Evolutionary conservation across 2,329 filamentous ascomycete species (phyloP), one percentile per base, ranked within the genome.

Genomic region (Exophiala lecanii-corni): DNA sequence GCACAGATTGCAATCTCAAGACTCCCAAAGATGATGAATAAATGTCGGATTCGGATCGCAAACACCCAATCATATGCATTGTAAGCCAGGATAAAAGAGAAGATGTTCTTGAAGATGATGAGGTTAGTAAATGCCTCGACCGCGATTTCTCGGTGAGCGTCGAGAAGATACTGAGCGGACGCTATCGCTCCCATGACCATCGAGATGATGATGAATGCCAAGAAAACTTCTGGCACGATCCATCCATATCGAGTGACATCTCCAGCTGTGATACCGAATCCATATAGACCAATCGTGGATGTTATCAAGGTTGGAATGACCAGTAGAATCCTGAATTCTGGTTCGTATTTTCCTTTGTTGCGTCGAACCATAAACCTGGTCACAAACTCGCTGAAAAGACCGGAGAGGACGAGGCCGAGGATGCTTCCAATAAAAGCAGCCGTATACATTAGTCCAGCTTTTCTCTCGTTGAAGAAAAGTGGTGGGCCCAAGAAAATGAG

Each of bases 31-130:
- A 78, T 74, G 41, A 84, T 74, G 65, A 96, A 91, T 0, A 77
- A 69, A 16, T 57, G 57, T 35, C 75, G 72, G 47, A 79, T 78
- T 2, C 79, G 79, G 6, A 62, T 60, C 1, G 67, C 53, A 7
- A 84, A 73, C 18, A 95, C 73, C 89, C 91, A 96, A 44, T 89
- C 73, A 57, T 87, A 94, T 1, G 87, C 88, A 54, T 79, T 84
- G 62, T 82, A 94, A 0, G 89, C 94, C 43, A 96, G 70, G 5
- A 81, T 79, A 57, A 94, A 96, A 50, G 82, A 86, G 68, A 96
- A 94, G 50, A 96, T 76, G 65, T 96, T 95, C 67, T 96, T 96
- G 73, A 96, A 95, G 41, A 95, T 82, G 52, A 95, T 76, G 62
- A 92, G 78, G 65, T 87, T 86, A 0, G 89, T 95, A 62, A 95